A percentile compares a stretch with the other conserved stretches of the same genome.
These are phyloP conservation scores for Mycena leptocephala DNA, from an alignment of 768 basidiomycete genomes.

Conservation along the genomic window DNA sequence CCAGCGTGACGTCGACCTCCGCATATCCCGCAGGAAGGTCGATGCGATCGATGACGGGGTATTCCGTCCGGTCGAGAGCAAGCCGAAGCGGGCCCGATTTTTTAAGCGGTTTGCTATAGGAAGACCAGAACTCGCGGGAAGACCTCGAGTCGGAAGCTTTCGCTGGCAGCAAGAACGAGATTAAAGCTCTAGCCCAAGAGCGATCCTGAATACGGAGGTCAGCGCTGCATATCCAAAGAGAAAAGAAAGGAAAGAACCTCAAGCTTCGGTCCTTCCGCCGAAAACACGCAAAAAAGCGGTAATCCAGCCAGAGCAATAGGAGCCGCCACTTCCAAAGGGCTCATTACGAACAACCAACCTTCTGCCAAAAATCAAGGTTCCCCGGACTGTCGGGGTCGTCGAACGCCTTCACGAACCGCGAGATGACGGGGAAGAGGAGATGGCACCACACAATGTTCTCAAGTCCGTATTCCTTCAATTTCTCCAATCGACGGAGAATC, in stretches of 20 bases:
- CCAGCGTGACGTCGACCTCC: neutral
- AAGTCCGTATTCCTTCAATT: constrained; percentile 43
- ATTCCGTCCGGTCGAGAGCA: neutral
- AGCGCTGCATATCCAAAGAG: neutral
- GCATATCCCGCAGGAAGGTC: neutral
- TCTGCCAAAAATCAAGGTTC: no score
- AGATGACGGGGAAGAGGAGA: no score
- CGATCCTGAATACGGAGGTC: neutral
- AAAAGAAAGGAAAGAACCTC: neutral
- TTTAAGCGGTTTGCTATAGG: neutral
- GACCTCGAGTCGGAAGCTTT: neutral
- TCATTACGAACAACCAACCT: no score
- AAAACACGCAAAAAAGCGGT: no score
- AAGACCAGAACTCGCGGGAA: constrained; percentile 1
- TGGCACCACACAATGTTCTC: no score
- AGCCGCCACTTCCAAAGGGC: no score
- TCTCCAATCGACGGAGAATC: constrained; percentile 55
- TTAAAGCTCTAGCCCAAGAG: no score
- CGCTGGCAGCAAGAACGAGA: no score
- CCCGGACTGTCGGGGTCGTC: no score
- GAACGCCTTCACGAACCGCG: no score
- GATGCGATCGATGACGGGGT: neutral
- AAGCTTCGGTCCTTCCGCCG: neutral
- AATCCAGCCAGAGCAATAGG: no score
- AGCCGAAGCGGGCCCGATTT: neutral